These are phyloP conservation scores for Haplosporangium sp. DNA, from an alignment of 371 early-diverging fungal genomes.

Conservation along the genomic window DNA sequence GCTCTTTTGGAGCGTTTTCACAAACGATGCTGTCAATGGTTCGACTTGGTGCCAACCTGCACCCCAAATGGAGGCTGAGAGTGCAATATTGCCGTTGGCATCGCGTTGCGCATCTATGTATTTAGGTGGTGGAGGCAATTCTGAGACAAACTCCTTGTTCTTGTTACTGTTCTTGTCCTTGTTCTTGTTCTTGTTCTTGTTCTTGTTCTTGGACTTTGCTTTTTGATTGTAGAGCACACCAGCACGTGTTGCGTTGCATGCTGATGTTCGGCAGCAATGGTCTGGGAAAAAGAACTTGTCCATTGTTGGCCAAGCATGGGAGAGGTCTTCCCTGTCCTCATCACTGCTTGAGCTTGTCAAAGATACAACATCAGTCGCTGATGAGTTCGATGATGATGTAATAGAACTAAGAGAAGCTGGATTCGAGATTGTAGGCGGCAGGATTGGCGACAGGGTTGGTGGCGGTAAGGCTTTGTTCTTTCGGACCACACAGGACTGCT, in stretches of 20 bases:
- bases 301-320: conserved; percentile 45
- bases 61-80: conserved; percentile 48
- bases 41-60: conserved; percentile 51
- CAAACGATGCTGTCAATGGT: conserved; percentile 46
- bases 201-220: not conserved
- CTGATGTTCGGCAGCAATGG: conserved; percentile 49
- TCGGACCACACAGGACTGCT: conserved; percentile 33
- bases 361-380: not conserved
- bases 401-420: not conserved
- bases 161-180: conserved; percentile 4
- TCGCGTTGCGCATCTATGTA: not conserved
- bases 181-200: conserved; percentile 1
- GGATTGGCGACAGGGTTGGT: conserved; percentile 41
- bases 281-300: conserved; percentile 52
- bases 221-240: not conserved
- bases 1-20: conserved; percentile 32
- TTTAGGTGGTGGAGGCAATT: conserved; percentile 41
- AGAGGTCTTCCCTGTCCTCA: conserved; percentile 10
- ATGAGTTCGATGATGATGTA: not conserved
- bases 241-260: conserved; percentile 12
- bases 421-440: conserved; percentile 39
- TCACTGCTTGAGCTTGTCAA: not conserved
- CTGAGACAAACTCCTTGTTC: conserved; percentile 20
- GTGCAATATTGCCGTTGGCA: conserved; percentile 11
- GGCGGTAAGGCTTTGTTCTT: conserved; percentile 52